Percentiles rank a stretch among this genome's conserved stretches.
Conservation (phyloP, 2,329 filamentous ascomycete genomes). For the Trichoderma sp. region DNA sequence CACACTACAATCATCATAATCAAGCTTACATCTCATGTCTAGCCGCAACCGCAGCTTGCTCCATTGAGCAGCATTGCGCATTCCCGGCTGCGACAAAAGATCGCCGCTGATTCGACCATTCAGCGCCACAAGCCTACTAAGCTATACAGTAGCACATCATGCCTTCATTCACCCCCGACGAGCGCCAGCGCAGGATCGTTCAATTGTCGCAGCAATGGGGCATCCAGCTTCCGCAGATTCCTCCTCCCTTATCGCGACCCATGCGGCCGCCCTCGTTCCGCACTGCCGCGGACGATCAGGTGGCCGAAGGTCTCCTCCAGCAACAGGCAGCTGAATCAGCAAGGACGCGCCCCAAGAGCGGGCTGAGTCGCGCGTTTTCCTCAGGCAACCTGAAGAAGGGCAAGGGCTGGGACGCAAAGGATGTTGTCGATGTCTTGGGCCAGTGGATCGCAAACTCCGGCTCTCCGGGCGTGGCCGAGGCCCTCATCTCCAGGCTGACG, state of each 20-base stretch:
- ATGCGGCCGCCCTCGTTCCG: conserved; percentile 42
- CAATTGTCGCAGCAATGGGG: conserved; percentile 51
- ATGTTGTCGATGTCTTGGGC: conserved; percentile 51
- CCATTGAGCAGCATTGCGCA: conserved; percentile 13
- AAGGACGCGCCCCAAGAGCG: conserved; percentile 38
- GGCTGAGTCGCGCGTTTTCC: conserved; percentile 39
- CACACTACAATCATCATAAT: no score
- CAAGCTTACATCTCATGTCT: neutral
- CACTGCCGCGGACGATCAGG: conserved; percentile 47
- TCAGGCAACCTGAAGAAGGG: conserved; percentile 41
- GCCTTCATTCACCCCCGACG: conserved; percentile 33
- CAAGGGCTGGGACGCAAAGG: conserved; percentile 51
- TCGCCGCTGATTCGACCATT: neutral
- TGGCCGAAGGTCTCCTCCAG: conserved; percentile 54
- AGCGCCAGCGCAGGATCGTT: conserved; percentile 46
- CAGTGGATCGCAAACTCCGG: conserved; percentile 48
- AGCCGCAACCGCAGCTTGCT: neutral
- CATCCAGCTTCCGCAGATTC: conserved; percentile 40
- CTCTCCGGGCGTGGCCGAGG: conserved; percentile 54
- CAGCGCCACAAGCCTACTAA: conserved; percentile 3
- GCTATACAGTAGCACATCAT: conserved; percentile 26
- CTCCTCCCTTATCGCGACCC: conserved; percentile 41
- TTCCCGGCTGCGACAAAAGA: neutral
- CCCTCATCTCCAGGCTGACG: conserved; percentile 49
- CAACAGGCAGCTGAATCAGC: conserved; percentile 39